phyloP scores from a whole-genome alignment of 2,329 filamentous ascomycete genomes.

The Tolypocladium tropicale region DNA sequence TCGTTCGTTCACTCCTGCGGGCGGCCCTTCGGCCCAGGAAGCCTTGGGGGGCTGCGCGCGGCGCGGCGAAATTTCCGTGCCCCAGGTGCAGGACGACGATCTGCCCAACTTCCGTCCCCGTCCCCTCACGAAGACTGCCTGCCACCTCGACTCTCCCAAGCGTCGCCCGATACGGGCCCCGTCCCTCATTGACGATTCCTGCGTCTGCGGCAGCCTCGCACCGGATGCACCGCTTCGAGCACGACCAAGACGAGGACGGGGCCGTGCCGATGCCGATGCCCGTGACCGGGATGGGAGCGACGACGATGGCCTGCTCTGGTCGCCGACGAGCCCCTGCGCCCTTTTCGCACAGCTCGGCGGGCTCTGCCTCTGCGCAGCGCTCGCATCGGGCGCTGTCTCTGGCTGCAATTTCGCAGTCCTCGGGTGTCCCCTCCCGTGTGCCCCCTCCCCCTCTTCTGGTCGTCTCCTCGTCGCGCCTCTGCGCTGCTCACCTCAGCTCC shows the following conservation, averaged over 20 bases:
- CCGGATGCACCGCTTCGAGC: not conserved
- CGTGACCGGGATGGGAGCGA: not conserved
- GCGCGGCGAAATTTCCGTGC: not conserved
- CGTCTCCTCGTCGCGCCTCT: not conserved
- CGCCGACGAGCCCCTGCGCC: not conserved
- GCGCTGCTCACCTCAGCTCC: not conserved
- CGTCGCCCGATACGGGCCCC: not conserved
- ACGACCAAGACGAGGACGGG: not conserved
- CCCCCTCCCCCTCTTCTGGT: not conserved
- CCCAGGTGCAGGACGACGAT: not conserved
- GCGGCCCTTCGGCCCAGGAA: not conserved
- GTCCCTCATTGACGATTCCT: not conserved
- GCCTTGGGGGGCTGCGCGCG: not conserved
- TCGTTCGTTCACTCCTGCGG: no score
- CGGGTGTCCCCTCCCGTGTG: not conserved
- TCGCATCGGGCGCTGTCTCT: not conserved
- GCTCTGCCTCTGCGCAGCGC: not conserved
- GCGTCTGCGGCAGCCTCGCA: not conserved
- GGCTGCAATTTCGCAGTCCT: slow-evolving; percentile 1
- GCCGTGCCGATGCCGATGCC: not conserved
- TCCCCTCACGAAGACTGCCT: not conserved
- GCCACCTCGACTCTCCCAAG: not conserved
- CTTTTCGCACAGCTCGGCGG: not conserved
- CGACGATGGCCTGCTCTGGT: not conserved
- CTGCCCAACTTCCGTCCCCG: not conserved